phyloP scores from a whole-genome alignment of 352 stramenopile genomes.

The Globisporangium cylindrosporum region DNA sequence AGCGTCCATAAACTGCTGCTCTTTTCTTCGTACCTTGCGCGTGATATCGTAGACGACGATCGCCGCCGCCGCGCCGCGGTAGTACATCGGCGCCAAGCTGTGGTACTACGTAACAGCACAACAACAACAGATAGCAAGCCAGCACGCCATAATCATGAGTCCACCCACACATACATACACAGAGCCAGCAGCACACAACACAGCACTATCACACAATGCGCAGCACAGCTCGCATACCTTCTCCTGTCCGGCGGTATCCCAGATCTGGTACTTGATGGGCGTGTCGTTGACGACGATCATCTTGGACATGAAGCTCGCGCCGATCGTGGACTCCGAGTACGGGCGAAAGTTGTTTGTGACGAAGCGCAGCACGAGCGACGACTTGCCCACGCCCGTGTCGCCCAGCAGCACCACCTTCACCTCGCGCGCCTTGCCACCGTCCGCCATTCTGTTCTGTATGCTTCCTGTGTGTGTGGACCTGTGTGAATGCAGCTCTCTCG shows the following conservation, averaged over 20 bases:
- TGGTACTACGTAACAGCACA: conserved; percentile 74
- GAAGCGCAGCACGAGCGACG: conserved; percentile 94
- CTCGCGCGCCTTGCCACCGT: conserved; percentile 77
- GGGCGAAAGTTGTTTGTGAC: conserved; percentile 97
- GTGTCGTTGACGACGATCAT: conserved; percentile 92
- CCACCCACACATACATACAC: conserved; percentile 2
- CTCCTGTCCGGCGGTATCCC: conserved; percentile 98
- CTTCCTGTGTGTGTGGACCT: conserved; percentile 1
- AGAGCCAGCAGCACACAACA: not conserved
- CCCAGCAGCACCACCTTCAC: conserved; percentile 91
- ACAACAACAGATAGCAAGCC: not conserved
- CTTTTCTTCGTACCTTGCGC: conserved; percentile 57
- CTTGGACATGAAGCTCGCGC: conserved; percentile 97
- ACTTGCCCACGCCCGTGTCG: conserved; percentile 96
- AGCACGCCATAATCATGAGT: not conserved
- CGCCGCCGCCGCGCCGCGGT: conserved; percentile 94
- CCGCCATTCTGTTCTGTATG: conserved; percentile 32
- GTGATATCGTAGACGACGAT: conserved; percentile 99
- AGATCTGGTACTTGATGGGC: conserved; percentile 97
- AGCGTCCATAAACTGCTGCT: not conserved
- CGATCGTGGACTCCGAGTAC: conserved; percentile 96
- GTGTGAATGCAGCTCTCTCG: not conserved
- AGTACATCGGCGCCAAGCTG: conserved; percentile 98
- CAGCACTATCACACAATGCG: not conserved
- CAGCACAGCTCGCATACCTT: conserved; percentile 43